Percentiles rank a stretch among this genome's conserved stretches.
Conservation (phyloP, 805 yeast species). For the Pichia phayaonensis region DNA sequence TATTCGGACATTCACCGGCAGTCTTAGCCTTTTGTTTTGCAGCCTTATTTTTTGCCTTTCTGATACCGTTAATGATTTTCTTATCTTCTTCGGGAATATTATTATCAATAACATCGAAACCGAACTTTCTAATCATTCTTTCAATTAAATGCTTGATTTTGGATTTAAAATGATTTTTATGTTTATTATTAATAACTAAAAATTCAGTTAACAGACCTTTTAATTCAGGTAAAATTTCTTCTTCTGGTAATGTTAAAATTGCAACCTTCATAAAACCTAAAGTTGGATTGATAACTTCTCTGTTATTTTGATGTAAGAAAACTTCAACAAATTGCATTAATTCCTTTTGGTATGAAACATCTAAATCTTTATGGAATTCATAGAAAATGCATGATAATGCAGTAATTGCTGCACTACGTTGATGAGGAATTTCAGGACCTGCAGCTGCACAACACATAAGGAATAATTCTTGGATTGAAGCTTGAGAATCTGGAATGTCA, state of each 20-base stretch:
- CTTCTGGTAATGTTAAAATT: conserved; percentile 74
- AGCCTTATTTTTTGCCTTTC: conserved; percentile 68
- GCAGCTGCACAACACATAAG: conserved; percentile 95
- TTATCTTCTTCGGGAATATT: conserved; percentile 87
- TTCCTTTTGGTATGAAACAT: conserved; percentile 56
- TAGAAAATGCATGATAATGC: conserved; percentile 80
- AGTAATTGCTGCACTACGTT: conserved; percentile 94
- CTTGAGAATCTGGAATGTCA: conserved; percentile 54
- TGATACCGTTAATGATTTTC: conserved; percentile 76
- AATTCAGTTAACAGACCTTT: conserved; percentile 60
- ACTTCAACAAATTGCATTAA: conserved; percentile 80
- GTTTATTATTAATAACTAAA: conserved; percentile 92
- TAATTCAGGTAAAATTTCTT: conserved; percentile 59
- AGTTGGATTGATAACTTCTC: conserved; percentile 91
- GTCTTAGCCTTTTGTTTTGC: conserved; percentile 12
- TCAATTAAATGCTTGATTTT: conserved; percentile 91
- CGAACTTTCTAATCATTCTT: conserved; percentile 82
- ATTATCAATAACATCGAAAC: conserved; percentile 74
- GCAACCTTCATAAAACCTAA: conserved; percentile 92
- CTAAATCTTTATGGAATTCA: conserved; percentile 69
- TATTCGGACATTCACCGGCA: conserved; percentile 14
- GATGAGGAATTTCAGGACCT: conserved; percentile 88
- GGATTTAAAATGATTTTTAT: conserved; percentile 88
- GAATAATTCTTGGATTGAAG: conserved; percentile 73
- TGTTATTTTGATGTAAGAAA: conserved; percentile 80